Percentiles rank a stretch among this genome's conserved stretches.
phyloP scores from a whole-genome alignment of 2,329 filamentous ascomycete genomes.

The Penicillium freii region DNA sequence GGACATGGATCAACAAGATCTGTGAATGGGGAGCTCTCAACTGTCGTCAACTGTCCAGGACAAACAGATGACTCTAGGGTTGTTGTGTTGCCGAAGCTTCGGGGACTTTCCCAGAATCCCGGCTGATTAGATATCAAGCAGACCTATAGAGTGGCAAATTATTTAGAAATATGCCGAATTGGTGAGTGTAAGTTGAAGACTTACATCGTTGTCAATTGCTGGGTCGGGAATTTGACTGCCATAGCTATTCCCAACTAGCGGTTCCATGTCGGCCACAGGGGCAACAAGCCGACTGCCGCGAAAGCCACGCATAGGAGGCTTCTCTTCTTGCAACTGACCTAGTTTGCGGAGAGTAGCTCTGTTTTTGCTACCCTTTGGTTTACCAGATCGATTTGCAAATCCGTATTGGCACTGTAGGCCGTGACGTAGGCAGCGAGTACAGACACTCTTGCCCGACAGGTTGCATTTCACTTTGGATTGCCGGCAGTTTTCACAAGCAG shows the following conservation, averaged over 20 bases:
- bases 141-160: slow-evolving; percentile 4
- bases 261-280: slow-evolving; percentile 15
- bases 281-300: slow-evolving; percentile 16
- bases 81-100: slow-evolving; percentile 20
- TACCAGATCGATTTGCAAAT: slow-evolving; percentile 40
- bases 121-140: slow-evolving; percentile 20
- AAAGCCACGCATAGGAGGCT: slow-evolving; percentile 21
- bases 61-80: slow-evolving; percentile 20
- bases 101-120: slow-evolving; percentile 29
- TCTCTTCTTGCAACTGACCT: slow-evolving; percentile 36
- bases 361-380: slow-evolving; percentile 43
- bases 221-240: slow-evolving; percentile 11
- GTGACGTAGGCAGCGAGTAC: slow-evolving; percentile 39
- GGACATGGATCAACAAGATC: slow-evolving; percentile 19
- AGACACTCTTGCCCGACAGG: slow-evolving; percentile 36
- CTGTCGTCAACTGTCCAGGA: slow-evolving; percentile 13
- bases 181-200: neutral
- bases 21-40: slow-evolving; percentile 19
- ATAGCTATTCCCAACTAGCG: slow-evolving; percentile 6
- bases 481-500: slow-evolving; percentile 41
- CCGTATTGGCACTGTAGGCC: slow-evolving; percentile 39
- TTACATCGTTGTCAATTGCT: slow-evolving; percentile 21
- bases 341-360: slow-evolving; percentile 38
- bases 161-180: neutral
- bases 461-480: slow-evolving; percentile 44